These are phyloP conservation scores for Populus tremula DNA, from an alignment of 345 rosid genomes.

Conservation along the genomic window DNA sequence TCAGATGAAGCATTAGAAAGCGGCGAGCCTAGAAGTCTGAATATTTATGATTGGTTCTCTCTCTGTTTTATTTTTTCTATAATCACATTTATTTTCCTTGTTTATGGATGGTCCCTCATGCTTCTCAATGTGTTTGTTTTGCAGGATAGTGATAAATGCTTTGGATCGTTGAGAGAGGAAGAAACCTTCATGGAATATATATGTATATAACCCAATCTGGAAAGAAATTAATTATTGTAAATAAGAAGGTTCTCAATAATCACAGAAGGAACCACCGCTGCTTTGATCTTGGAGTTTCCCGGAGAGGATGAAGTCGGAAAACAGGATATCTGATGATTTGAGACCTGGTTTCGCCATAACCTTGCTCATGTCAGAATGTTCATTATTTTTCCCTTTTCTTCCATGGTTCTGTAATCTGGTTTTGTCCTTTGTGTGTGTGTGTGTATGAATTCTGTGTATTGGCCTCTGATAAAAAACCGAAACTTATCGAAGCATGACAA, in stretches of 20 bases:
- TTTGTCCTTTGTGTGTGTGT: neutral
- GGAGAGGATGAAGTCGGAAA: neutral
- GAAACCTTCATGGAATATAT: neutral
- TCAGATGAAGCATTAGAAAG: slow-evolving; percentile 26
- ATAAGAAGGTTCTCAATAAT: neutral
- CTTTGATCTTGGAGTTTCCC: slow-evolving; percentile 7
- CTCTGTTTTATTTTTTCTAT: neutral
- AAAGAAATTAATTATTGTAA: neutral
- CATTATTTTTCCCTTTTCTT: neutral
- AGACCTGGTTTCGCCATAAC: neutral
- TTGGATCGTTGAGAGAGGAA: slow-evolving; percentile 64
- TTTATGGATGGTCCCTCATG: neutral
- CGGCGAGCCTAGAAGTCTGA: slow-evolving; percentile 50
- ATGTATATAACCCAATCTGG: neutral
- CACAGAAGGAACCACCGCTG: neutral
- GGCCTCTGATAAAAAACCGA: neutral
- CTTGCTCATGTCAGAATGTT: neutral
- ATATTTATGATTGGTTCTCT: slow-evolving; percentile 57
- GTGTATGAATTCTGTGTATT: neutral
- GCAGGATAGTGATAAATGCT: slow-evolving; percentile 67
- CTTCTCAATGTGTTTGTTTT: neutral
- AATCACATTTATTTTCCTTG: neutral
- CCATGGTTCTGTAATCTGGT: neutral
- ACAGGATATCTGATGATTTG: neutral
- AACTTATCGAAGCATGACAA: neutral